Evolutionary conservation across 2,329 filamentous ascomycete genomes (phyloP).

Genomic region (Anthostomella pinea): DNA sequence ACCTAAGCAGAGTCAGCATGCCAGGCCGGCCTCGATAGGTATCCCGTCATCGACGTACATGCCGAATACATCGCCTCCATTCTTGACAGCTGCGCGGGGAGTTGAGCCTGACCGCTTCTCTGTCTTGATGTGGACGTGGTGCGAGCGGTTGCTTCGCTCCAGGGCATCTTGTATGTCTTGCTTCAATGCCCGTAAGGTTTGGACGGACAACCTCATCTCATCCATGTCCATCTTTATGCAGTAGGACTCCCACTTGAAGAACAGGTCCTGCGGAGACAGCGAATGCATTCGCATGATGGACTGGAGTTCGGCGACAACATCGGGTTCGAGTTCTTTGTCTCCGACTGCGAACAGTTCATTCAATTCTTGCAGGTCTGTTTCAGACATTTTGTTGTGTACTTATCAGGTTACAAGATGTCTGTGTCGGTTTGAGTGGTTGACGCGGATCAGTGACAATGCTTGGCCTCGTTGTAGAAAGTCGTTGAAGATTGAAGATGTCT

Average conservation of each 20-base stretch:
- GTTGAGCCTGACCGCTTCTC: constrained; percentile 62
- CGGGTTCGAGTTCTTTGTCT: constrained; percentile 63
- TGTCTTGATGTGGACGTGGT: constrained; percentile 61
- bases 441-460: constrained; percentile 1
- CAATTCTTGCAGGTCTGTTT: constrained; percentile 38
- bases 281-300: constrained; percentile 84
- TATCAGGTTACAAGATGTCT: background rate
- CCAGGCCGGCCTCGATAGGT: background rate
- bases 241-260: constrained; percentile 99
- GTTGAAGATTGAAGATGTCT: constrained; percentile 2
- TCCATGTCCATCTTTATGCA: constrained; percentile 90
- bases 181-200: constrained; percentile 75
- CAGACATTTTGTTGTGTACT: constrained; percentile 33
- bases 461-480: constrained; percentile 2
- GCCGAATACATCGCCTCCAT: constrained; percentile 71
- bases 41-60: constrained; percentile 53
- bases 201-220: constrained; percentile 67
- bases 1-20: constrained; percentile 35
- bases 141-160: constrained; percentile 67
- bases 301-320: constrained; percentile 76
- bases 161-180: constrained; percentile 81
- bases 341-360: constrained; percentile 53
- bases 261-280: constrained; percentile 80
- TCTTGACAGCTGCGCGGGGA: constrained; percentile 56
- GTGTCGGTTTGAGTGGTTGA: background rate